Evolutionary conservation across 352 stramenopile species (phyloP).

Genomic region (Phytopythium boreale): DNA sequence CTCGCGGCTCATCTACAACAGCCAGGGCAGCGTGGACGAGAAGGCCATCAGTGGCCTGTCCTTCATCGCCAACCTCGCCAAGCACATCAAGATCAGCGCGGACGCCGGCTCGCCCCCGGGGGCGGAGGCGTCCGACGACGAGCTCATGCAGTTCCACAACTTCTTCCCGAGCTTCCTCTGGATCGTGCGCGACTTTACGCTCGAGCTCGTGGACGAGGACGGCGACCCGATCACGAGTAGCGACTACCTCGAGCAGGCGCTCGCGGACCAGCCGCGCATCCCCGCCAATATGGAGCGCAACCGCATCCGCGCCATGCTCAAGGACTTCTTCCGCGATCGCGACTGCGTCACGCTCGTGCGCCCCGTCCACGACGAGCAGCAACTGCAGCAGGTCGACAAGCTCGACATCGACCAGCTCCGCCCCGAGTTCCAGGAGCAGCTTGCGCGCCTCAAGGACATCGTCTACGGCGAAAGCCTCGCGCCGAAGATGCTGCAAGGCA

Average conservation of each 20-base stretch:
- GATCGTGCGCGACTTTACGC: constrained; percentile 87
- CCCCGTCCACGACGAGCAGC: constrained; percentile 72
- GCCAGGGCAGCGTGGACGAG: constrained; percentile 80
- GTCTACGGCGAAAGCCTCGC: constrained; percentile 70
- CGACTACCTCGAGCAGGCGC: constrained; percentile 80
- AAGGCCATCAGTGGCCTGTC: constrained; percentile 81
- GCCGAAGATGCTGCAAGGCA: constrained; percentile 84
- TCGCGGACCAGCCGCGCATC: constrained; percentile 68
- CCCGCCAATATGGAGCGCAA: constrained; percentile 75
- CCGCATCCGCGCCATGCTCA: constrained; percentile 79
- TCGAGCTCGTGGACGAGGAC: constrained; percentile 85
- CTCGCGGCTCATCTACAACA: constrained; percentile 89
- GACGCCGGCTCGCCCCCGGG: constrained; percentile 19
- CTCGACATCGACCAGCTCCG: constrained; percentile 64
- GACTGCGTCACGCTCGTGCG: constrained; percentile 82
- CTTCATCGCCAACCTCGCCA: constrained; percentile 87
- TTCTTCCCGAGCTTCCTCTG: constrained; percentile 90
- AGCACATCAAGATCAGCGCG: constrained; percentile 77
- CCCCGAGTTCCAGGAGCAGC: constrained; percentile 72
- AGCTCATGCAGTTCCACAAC: constrained; percentile 72
- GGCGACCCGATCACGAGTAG: constrained; percentile 70
- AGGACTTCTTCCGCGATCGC: constrained; percentile 80
- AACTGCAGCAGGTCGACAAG: constrained; percentile 75
- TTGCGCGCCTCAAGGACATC: constrained; percentile 59
- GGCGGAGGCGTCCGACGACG: constrained; percentile 33